Base-by-base conservation (phyloP, 163 green algal genomes). In the Volvox carteri region DNA sequence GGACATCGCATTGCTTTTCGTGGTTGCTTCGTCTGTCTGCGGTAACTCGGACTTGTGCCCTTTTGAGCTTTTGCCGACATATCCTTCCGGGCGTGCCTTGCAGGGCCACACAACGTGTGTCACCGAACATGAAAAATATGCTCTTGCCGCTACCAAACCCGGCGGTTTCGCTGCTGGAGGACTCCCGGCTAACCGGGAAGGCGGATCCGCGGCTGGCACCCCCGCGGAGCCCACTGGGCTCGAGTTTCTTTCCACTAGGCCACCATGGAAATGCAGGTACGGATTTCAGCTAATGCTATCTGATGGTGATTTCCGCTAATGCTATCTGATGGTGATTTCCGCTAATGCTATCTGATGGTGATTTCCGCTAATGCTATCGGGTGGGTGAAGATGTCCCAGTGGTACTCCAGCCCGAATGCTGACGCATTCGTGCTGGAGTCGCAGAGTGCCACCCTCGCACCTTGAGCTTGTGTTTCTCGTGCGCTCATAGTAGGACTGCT, bases 41-140 rank as follows among this genome's bases (percentile, higher is more conserved):
- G 7, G 54, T 65, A 23, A 65, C 54, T 5, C 28, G 16, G 50
- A 65, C 28, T n/a, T n/a, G n/a, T n/a, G n/a, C n/a, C n/a, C n/a
- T n/a, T n/a, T n/a, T n/a, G n/a, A 23, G 4, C 7, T 11, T 7
- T 65, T 23, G 5, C 54, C 7, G 54, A 65, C 35, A 46, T 12
- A 44, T 50, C 33, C 5, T 35, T 37, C 7, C 39, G 70, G 37
- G 56, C 19, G 39, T 46, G 67, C 70, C 39, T 33, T 81, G 75
- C 91, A 97, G 94, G 42, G 58, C 23, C 97, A 99, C 93, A 97
- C 88, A 25, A 89, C 70, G 0, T 99, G 98, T 84, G 97, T 99
- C 11, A 98, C 96, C 0, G 98, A 99, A 90, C 95, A 98, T 56
- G 94, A 99, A 41, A 99, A 99, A 93, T 99, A 99, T 88, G 96